Evolutionary conservation across 2,329 filamentous ascomycete species (phyloP), one percentile per base, ranked within the genome.

Genomic region (Curvularia sp.): DNA sequence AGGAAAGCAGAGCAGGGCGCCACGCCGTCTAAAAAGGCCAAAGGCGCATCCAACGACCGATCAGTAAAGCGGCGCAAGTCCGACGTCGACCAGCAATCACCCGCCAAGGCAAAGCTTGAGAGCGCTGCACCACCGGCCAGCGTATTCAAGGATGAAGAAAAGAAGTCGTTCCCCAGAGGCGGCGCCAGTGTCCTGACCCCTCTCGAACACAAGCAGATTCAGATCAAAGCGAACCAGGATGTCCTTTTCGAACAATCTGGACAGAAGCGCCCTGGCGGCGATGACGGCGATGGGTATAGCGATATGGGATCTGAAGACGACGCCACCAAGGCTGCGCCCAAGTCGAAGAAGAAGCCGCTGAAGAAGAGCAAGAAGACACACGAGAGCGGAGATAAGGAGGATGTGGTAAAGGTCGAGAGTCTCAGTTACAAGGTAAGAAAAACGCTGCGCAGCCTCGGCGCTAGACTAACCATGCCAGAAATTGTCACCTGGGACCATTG

Each of bases 191-290:
- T 97, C 51, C 81, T 99, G 74, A 97, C 95, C 1, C 93, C 95
- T 19, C 82, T 99, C 50, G 95, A 99, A 77, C 91, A 96, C 75
- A 97, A 97, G 80, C 92, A 98, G 78, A 98, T 99, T 63, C 90
- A 95, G 71, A 89, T 96, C 57, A 90, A 98, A 78, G 95, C 95
- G 45, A 95, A 91, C 73, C 89, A 90, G 69, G 95, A 99, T 81
- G 95, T 93, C 39, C 81, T 96, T 38, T 95, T 94, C 74, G 95
- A 98, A 78, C 89, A 96, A 69, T 86, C 78, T 10, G 79, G 79
- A n/a, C 86, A 84, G 75, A 89, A 85, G 79, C 63, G 85, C 80
- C 64, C 77, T 79, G 61, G 86, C 79, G 60, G 57, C 79, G 55
- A 57, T 78, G 59, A 63, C 52, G 74, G 81, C 71, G 74, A 81